A percentile compares a stretch with the other conserved stretches of the same genome.
Evolutionary conservation across 2,329 filamentous ascomycete species (phyloP).

Genomic region (Aspergillus luchuensis): DNA sequence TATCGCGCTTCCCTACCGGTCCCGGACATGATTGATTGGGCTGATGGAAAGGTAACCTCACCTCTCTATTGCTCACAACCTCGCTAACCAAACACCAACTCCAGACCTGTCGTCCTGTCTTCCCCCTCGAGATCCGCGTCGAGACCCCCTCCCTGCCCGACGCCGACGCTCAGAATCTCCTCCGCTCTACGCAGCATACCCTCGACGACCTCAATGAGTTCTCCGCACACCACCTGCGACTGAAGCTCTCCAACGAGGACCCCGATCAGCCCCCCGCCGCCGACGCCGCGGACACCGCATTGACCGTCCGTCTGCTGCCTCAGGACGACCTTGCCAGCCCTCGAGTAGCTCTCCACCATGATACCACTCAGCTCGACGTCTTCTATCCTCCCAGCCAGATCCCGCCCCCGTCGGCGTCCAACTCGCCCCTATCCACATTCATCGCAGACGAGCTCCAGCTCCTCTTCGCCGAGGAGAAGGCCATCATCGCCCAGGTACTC

Average conservation of each 20-base stretch:
- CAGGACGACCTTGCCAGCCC: constrained; percentile 49
- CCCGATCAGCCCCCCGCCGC: constrained; percentile 8
- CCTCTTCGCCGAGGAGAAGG: constrained; percentile 84
- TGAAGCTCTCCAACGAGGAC: constrained; percentile 58
- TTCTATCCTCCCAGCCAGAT: constrained; percentile 72
- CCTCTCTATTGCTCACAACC: not conserved
- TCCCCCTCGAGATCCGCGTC: constrained; percentile 80
- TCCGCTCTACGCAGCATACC: constrained; percentile 80
- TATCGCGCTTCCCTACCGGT: constrained; percentile 83
- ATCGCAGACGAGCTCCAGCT: constrained; percentile 76
- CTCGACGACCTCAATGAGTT: constrained; percentile 87
- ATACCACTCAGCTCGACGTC: constrained; percentile 72
- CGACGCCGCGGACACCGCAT: constrained; percentile 53
- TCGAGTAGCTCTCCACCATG: constrained; percentile 66
- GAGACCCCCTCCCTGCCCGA: constrained; percentile 67
- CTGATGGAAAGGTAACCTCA: constrained; percentile 73
- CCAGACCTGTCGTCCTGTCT: constrained; percentile 83
- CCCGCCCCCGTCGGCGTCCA: constrained; percentile 67
- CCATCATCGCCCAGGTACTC: constrained; percentile 75
- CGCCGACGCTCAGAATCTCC: constrained; percentile 69
- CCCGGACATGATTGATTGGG: constrained; percentile 86
- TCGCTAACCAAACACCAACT: not conserved
- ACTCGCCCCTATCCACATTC: constrained; percentile 73
- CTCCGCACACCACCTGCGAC: constrained; percentile 76
- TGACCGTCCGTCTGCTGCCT: constrained; percentile 71